A percentile compares a stretch with the other conserved stretches of the same genome.
Conservation (phyloP, 345 rosid species). For the Syzygium aromaticum region DNA sequence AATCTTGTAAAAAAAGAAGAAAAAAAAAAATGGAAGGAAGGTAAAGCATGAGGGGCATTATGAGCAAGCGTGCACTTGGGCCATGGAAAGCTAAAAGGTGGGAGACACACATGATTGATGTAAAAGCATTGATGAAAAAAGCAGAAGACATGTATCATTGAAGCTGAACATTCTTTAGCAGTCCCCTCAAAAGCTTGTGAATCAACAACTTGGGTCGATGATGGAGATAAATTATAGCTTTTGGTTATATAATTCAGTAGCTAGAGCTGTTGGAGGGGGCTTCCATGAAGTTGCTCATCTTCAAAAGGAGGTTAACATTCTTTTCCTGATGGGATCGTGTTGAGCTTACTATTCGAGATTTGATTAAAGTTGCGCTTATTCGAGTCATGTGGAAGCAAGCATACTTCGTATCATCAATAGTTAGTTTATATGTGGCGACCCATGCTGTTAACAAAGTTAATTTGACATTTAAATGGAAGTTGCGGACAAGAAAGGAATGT, state of each 20-base stretch:
- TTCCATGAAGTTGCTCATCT: not conserved
- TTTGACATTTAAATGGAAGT: not conserved
- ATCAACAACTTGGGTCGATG: not conserved
- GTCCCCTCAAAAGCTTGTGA: slow-evolving; percentile 11
- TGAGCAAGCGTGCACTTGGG: slow-evolving; percentile 32
- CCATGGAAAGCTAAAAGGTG: slow-evolving; percentile 15
- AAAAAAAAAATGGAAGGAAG: not conserved
- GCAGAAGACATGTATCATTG: slow-evolving; percentile 18
- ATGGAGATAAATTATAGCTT: not conserved
- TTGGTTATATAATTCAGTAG: not conserved
- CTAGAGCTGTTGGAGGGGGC: not conserved
- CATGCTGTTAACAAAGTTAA: not conserved
- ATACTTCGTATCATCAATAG: not conserved
- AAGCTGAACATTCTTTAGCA: slow-evolving; percentile 14
- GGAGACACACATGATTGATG: slow-evolving; percentile 30
- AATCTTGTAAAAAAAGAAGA: not conserved
- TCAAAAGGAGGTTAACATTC: not conserved
- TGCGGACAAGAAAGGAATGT: not conserved
- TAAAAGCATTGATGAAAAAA: slow-evolving; percentile 15
- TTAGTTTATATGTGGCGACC: not conserved
- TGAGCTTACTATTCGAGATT: not conserved
- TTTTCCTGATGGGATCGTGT: not conserved
- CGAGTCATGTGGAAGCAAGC: slow-evolving; percentile 27
- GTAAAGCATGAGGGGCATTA: slow-evolving; percentile 15
- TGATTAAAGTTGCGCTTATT: slow-evolving; percentile 31